Evolutionary conservation across 1,284 basidiomycete genomes (phyloP), one percentile per base, ranked within the genome.

Genomic region (Boletus nobilissimus): DNA sequence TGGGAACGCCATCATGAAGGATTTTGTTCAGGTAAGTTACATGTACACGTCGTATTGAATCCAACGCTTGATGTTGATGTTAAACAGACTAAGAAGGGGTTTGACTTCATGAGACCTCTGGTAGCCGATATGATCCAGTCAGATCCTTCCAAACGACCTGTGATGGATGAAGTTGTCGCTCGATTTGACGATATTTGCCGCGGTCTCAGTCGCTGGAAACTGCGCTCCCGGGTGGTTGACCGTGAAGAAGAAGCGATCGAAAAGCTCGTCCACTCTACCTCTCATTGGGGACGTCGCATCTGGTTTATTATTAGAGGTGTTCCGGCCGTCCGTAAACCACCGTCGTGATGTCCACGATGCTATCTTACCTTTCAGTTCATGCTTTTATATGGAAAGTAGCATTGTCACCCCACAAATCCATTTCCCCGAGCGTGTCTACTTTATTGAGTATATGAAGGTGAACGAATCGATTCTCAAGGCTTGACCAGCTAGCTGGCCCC

Each of bases 251-350:
- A 43, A 36, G 19, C 7, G 19, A 46, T 46, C 14, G 34, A 40
- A n/a, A n/a, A n/a, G 29, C 14, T 43, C 18, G 24, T 32, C 26
- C 64, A 32, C 40, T 14, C 13, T 26, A 40, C 46, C 32, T 70
- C 71, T 18, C 71, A 73, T 29, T 71, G 67, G 67, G 63, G 18
- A 48, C 64, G 43, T n/a, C 64, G 43, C 14, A 39, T 68, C 36
- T 29, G 63, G 36, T 72, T 67, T 38, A 29, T 72, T 29, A 34
- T 29, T 18, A 67, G 43, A 38, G 36, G 36, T 48, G 29, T 70
- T 48, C 64, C 65, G n/a, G 43, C 43, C n/a, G 29, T 72, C 46
- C 65, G 34, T 72, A 72, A 24, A 48, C 43, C 29, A 16, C 43
- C 29, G n/a, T 69, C n/a, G n/a, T n/a, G n/a, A n/a, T n/a, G n/a